phyloP scores from a whole-genome alignment of 1,139 yeast species.

The Yamadazyma diospyri region DNA sequence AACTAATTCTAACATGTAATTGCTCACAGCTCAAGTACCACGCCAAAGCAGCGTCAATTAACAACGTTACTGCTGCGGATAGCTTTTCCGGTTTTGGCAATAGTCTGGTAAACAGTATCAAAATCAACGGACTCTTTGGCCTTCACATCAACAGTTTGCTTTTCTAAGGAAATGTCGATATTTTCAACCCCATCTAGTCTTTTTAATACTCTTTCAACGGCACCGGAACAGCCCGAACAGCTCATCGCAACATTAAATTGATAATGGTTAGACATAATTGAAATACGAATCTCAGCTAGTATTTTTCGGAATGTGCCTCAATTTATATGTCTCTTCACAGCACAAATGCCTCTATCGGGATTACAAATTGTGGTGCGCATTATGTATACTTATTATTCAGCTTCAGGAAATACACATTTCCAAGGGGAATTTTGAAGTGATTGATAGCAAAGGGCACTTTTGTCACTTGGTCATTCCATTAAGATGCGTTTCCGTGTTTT shows the following conservation, averaged over 20 bases:
- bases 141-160: slow-evolving; percentile 78
- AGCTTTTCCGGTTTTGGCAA: slow-evolving; percentile 88
- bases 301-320: too few species aligned
- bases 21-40: too few species aligned
- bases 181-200: slow-evolving; percentile 72
- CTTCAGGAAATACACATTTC: too few species aligned
- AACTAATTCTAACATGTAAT: slow-evolving; percentile 1
- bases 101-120: slow-evolving; percentile 74
- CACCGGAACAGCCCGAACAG: slow-evolving; percentile 85
- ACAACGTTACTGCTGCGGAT: slow-evolving; percentile 54
- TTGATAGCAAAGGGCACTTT: too few species aligned
- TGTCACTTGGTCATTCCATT: too few species aligned
- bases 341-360: slow-evolving; percentile 4
- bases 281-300: too few species aligned
- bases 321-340: too few species aligned
- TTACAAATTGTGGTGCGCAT: slow-evolving; percentile 4
- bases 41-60: slow-evolving; percentile 2
- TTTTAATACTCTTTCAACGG: slow-evolving; percentile 75
- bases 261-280: slow-evolving; percentile 39
- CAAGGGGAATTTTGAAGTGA: too few species aligned
- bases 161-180: slow-evolving; percentile 70
- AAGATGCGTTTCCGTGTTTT: not conserved
- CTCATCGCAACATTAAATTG: slow-evolving; percentile 78
- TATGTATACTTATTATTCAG: too few species aligned
- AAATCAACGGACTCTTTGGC: slow-evolving; percentile 55